Percentiles rank a stretch among this genome's conserved stretches.
Conservation (phyloP, 768 basidiomycete genomes). For the Mycena capillaripes region DNA sequence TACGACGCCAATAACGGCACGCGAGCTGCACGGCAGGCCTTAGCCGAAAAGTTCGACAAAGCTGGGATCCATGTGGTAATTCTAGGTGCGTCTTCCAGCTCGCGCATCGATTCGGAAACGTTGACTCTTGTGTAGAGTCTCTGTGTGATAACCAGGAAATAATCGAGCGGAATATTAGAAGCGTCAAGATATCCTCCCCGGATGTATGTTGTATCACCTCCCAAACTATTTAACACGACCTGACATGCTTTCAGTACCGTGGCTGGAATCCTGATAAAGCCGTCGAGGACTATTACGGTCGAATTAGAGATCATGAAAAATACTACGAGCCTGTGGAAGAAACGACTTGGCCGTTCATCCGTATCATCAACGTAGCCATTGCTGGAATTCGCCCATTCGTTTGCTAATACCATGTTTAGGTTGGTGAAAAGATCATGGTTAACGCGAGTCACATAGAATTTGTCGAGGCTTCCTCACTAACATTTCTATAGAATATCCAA, state of each 20-base stretch:
- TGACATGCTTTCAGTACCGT: conserved; percentile 72
- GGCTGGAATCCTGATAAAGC: conserved; percentile 95
- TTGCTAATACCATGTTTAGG: conserved; percentile 55
- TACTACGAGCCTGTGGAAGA: conserved; percentile 95
- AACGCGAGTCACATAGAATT: conserved; percentile 68
- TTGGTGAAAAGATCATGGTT: conserved; percentile 96
- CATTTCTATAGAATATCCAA: conserved; percentile 73
- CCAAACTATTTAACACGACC: conserved; percentile 29
- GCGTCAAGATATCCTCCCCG: conserved; percentile 98
- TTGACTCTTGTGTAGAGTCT: conserved; percentile 70
- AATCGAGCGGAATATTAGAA: conserved; percentile 94
- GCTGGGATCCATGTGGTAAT: conserved; percentile 93
- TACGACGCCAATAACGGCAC: conserved; percentile 98
- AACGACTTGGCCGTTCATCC: conserved; percentile 92
- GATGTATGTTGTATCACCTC: conserved; percentile 78
- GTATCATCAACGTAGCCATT: conserved; percentile 85
- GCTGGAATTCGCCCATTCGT: neutral
- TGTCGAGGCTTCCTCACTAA: neutral
- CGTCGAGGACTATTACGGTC: conserved; percentile 90
- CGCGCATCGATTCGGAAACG: neutral
- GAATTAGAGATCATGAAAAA: conserved; percentile 89
- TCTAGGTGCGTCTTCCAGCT: conserved; percentile 70
- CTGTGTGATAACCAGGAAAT: conserved; percentile 93
- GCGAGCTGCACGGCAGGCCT: conserved; percentile 69
- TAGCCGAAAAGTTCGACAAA: conserved; percentile 90